Percentiles rank a stretch among this genome's conserved stretches.
Evolutionary conservation across 2,329 filamentous ascomycete species (phyloP).

Genomic region (Cladophialophora immunda): DNA sequence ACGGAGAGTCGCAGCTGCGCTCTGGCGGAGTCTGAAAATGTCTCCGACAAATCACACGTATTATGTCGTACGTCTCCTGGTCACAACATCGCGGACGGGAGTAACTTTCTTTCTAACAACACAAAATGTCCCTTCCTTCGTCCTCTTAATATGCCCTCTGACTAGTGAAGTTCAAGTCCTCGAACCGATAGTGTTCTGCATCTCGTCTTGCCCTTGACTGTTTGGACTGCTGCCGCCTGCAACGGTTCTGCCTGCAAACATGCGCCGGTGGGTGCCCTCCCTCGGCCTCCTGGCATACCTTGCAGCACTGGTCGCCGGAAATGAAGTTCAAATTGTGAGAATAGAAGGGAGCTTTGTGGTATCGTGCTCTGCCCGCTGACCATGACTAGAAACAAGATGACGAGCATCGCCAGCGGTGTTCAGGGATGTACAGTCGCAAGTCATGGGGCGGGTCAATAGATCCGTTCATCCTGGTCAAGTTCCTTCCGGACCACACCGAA

Average conservation of each 20-base stretch:
- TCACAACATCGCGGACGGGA: not conserved
- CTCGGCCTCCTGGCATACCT: conserved; percentile 39
- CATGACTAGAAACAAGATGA: conserved; percentile 73
- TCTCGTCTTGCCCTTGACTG: not conserved
- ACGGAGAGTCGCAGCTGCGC: conserved; percentile 8
- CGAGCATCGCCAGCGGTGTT: conserved; percentile 81
- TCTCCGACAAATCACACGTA: conserved; percentile 6
- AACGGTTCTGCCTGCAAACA: conserved; percentile 25
- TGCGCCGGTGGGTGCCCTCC: conserved; percentile 39
- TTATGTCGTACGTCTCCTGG: not conserved
- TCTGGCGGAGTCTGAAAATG: not conserved
- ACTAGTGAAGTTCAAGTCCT: not conserved
- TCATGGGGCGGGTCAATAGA: conserved; percentile 88
- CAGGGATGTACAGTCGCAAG: conserved; percentile 91
- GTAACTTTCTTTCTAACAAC: not conserved
- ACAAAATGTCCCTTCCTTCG: not conserved
- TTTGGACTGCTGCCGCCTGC: not conserved
- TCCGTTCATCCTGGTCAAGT: conserved; percentile 87
- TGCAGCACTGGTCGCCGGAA: conserved; percentile 47
- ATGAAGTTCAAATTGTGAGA: conserved; percentile 57
- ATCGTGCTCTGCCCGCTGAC: conserved; percentile 28
- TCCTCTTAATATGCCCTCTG: not conserved
- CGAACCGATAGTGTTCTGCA: not conserved
- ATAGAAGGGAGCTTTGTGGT: not conserved
- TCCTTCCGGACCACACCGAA: conserved; percentile 64